Evolutionary conservation across 192 early-diverging fungal genomes (phyloP), one percentile per base, ranked within the genome.

Genomic region (Mortierella antarctica): DNA sequence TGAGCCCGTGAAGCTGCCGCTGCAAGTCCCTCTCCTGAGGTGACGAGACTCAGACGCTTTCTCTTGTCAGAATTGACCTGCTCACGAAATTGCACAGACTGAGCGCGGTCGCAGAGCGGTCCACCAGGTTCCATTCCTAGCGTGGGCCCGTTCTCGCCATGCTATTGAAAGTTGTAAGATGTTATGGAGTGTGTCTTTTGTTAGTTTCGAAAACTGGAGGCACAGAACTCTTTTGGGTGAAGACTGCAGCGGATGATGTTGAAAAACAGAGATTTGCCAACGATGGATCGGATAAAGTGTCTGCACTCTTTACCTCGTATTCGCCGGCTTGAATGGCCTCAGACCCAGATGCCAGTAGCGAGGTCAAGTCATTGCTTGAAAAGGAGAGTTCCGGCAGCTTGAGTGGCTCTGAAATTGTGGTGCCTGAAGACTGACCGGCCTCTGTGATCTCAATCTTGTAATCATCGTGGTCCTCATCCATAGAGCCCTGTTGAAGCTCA

Each of bases 31-130:
- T 59, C 41, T 12, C 59, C 59, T 6, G 73, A 75, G 8, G 73
- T 75, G n/a, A 75, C 60, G 11, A 75, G 51, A 44, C 73, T 75
- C 13, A 75, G 46, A n/a, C 63, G 56, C 50, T 65, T 78, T 55
- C 31, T 31, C 31, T 57, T 58, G 45, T 59, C 67, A 12, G 39
- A 20, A 11, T 49, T 39, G 12, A 20, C 52, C 7, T 70, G 66
- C 0, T 60, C 44, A 0, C 40, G 23, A 40, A 50, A 15, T 14
- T 60, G 20, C 1, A 31, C 31, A 31, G 31, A 31, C 31, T 1
- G 31, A 31, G 10, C 42, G 5, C 21, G 18, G 13, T 56, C 23
- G 11, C 62, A 54, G 13, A 40, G 20, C 18, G 57, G 68, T 15
- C 47, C 44, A 14, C 58, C 63, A 14, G 68, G 4, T 17, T 59